Evolutionary conservation across 108 stramenopile genomes (phyloP), one percentile per base, ranked within the genome.

Genomic region (Nitzschia inconspicua): DNA sequence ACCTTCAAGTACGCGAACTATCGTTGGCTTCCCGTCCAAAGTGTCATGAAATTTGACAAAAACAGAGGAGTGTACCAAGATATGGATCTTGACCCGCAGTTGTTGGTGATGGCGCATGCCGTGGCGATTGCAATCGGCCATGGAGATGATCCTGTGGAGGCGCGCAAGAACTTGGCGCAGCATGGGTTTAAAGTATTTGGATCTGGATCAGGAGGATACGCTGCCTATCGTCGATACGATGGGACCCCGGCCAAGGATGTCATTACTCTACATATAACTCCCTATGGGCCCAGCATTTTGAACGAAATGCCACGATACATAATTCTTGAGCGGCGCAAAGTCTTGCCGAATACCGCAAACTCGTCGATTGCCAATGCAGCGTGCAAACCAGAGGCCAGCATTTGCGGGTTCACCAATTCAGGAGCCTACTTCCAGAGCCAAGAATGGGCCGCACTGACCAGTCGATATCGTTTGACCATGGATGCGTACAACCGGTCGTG

Each of bases 351-450:
- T n/a, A n/a, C n/a, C n/a, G n/a, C n/a, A n/a, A n/a, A n/a, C n/a
- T n/a, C n/a, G n/a, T 32, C 27, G 4, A 51, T 11, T 3, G 2
- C n/a, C 23, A 59, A 70, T 18, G 69, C 75, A 9, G 48, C 75
- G 2, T 28, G 44, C 34, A 60, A 47, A n/a, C 54, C 59, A 4
- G 47, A 44, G 24, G 57, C 56, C 16, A 44, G 50, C 0, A 30
- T 73, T 4, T 25, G 32, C 25, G 77, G 77, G 3, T 78, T 59
- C 26, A 62, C 66, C 25, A 85, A 85, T 43, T 59, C 60, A 27
- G 87, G 87, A n/a, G 87, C 87, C 7, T 89, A 78, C 62, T 89
- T 89, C 54, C 78, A 67, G 31, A 56, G 57, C 41, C 82, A 85
- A 28, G 77, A 89, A 37, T 89, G 78, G 60, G 88, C 88, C 0